A percentile compares a stretch with the other conserved stretches of the same genome.
Conservation (phyloP, 805 yeast genomes). For the Wickerhamia fluorescens region DNA sequence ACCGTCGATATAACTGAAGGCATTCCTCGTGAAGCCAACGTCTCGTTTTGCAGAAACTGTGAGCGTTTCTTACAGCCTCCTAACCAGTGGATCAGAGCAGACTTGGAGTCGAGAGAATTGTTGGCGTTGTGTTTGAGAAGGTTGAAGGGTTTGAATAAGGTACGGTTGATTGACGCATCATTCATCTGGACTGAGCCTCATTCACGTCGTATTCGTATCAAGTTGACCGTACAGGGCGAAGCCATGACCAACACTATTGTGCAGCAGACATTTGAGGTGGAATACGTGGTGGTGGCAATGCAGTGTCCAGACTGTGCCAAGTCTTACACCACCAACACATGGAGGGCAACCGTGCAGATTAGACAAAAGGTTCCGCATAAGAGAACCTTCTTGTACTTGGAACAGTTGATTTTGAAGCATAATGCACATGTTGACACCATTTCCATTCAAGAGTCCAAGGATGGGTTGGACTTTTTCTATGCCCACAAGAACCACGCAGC, state of each 20-base stretch:
- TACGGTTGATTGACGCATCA: slow-evolving; percentile 84
- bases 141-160: slow-evolving; percentile 79
- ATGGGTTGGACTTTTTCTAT: slow-evolving; percentile 93
- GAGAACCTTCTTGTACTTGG: slow-evolving; percentile 91
- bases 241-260: slow-evolving; percentile 87
- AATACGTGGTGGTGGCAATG: slow-evolving; percentile 86
- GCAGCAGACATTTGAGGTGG: slow-evolving; percentile 93
- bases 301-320: slow-evolving; percentile 99
- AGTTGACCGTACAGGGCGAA: slow-evolving; percentile 93
- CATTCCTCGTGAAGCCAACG: slow-evolving; percentile 82
- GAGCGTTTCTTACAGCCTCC: slow-evolving; percentile 96
- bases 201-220: slow-evolving; percentile 86
- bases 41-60: slow-evolving; percentile 95
- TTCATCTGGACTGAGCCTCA: slow-evolving; percentile 99
- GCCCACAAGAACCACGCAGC: slow-evolving; percentile 84
- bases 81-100: slow-evolving; percentile 84
- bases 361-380: slow-evolving; percentile 97
- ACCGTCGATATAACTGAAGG: slow-evolving; percentile 93
- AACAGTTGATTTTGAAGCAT: slow-evolving; percentile 88
- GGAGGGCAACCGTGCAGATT: slow-evolving; percentile 97
- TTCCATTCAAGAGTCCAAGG: slow-evolving; percentile 85
- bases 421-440: slow-evolving; percentile 92
- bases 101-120: slow-evolving; percentile 85
- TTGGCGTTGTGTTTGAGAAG: slow-evolving; percentile 85
- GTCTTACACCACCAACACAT: slow-evolving; percentile 91